Evolutionary conservation across 179 eudicot genomes (phyloP).

Genomic region (Corrigiola litoralis): DNA sequence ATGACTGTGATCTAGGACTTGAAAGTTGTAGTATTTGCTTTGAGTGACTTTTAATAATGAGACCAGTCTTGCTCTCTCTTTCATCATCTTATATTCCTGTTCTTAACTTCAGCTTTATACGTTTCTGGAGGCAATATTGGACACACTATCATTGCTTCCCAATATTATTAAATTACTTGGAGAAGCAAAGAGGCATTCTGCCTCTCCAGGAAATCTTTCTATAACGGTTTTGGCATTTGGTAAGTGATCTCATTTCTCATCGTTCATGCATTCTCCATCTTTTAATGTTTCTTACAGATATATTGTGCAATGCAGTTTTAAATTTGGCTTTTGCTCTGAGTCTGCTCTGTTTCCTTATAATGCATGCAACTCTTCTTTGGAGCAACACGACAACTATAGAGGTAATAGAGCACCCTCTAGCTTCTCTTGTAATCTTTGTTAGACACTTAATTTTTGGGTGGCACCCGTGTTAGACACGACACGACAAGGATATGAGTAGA

Average conservation of each 20-base stretch:
- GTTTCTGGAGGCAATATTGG: constrained; percentile 67
- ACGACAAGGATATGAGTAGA: too few relatives aligned
- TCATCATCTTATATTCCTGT: background rate
- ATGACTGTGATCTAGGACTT: too few relatives aligned
- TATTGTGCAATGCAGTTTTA: constrained; percentile 76
- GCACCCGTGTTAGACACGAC: too few relatives aligned
- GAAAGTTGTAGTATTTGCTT: too few relatives aligned
- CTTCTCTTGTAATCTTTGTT: background rate
- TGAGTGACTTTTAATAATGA: too few relatives aligned
- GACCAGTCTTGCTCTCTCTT: background rate
- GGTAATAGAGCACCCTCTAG: constrained; percentile 34
- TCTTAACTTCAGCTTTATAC: constrained; percentile 78
- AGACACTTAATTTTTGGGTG: too few relatives aligned
- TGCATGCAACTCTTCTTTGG: constrained; percentile 75
- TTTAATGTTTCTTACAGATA: constrained; percentile 43
- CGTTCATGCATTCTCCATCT: constrained; percentile 25
- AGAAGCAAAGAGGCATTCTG: constrained; percentile 50
- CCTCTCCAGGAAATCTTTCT: constrained; percentile 65
- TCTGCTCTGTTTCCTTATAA: constrained; percentile 72
- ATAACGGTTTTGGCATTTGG: constrained; percentile 78
- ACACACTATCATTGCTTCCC: constrained; percentile 71
- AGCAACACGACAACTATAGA: constrained; percentile 94
- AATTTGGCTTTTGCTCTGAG: constrained; percentile 87
- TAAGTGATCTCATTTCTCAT: constrained; percentile 21
- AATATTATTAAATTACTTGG: constrained; percentile 56